phyloP scores from a whole-genome alignment of 1,284 basidiomycete genomes.

The Fomitopsis schrenkii region DNA sequence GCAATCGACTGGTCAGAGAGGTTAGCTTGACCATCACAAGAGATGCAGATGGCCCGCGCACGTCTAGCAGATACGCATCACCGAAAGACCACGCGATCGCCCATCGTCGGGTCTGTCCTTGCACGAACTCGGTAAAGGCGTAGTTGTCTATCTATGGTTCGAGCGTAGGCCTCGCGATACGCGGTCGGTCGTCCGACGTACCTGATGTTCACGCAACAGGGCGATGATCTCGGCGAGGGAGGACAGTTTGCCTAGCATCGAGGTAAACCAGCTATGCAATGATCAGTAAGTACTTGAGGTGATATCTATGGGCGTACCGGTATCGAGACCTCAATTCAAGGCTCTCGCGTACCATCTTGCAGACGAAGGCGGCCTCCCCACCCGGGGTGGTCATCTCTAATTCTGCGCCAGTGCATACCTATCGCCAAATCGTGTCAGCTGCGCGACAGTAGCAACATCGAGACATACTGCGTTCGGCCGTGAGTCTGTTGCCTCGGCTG shows the following conservation, averaged over 20 bases:
- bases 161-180: not conserved
- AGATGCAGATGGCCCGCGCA: conserved; percentile 36
- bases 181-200: conserved; percentile 21
- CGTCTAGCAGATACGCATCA: conserved; percentile 67
- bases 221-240: conserved; percentile 64
- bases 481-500: conserved; percentile 58
- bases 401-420: conserved; percentile 81
- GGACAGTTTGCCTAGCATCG: conserved; percentile 84
- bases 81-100: conserved; percentile 82
- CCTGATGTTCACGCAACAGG: conserved; percentile 48
- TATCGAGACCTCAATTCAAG: conserved; percentile 37
- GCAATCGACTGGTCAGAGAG: conserved; percentile 37
- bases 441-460: not conserved
- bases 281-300: not conserved
- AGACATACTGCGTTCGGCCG: conserved; percentile 61
- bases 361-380: conserved; percentile 81
- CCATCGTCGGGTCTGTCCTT: conserved; percentile 88
- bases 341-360: conserved; percentile 67
- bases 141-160: conserved; percentile 76
- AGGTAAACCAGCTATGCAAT: conserved; percentile 79
- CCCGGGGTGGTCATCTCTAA: conserved; percentile 86
- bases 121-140: conserved; percentile 76
- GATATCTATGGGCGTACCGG: conserved; percentile 33
- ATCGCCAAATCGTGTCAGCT: not conserved
- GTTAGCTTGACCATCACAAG: conserved; percentile 1